phyloP scores from a whole-genome alignment of 1,284 basidiomycete species.

The Mycocalia duriaeana region DNA sequence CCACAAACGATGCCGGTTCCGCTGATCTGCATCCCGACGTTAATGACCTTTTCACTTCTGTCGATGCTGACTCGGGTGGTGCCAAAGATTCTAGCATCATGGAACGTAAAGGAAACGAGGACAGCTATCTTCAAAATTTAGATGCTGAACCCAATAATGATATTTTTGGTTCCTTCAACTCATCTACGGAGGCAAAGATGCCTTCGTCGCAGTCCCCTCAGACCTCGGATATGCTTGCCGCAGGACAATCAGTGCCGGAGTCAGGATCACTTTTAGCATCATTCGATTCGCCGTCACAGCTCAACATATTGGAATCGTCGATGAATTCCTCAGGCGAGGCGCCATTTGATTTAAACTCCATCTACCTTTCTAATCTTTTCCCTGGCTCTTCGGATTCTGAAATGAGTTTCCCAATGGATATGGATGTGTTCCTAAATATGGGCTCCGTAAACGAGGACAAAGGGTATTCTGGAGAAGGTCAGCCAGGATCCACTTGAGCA shows the following conservation, averaged over 20 bases:
- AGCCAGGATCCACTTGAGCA: background rate
- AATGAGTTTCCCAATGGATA: slow-evolving; percentile 32
- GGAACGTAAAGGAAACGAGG: background rate
- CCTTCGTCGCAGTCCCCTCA: too few species aligned
- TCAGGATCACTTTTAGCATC: too few species aligned
- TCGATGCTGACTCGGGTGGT: slow-evolving; percentile 17
- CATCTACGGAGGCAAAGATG: background rate
- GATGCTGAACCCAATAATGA: slow-evolving; percentile 15
- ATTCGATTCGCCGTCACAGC: too few species aligned
- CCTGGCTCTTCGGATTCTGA: slow-evolving; percentile 22
- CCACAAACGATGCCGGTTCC: slow-evolving; percentile 25
- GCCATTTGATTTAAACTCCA: slow-evolving; percentile 38
- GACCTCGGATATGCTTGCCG: too few species aligned
- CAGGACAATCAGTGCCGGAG: too few species aligned
- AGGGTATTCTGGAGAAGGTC: background rate
- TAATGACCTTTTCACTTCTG: slow-evolving; percentile 46
- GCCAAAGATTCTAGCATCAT: slow-evolving; percentile 5
- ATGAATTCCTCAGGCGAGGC: too few species aligned
- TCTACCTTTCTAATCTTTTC: slow-evolving; percentile 34
- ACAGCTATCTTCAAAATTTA: slow-evolving; percentile 6
- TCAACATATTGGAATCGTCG: too few species aligned
- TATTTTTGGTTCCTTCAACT: slow-evolving; percentile 7
- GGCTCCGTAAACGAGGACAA: slow-evolving; percentile 12
- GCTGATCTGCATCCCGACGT: slow-evolving; percentile 24
- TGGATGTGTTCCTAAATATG: slow-evolving; percentile 30